Evolutionary conservation across 345 rosid species (phyloP), one percentile per base, ranked within the genome.

Genomic region (Lepidium didymum): DNA sequence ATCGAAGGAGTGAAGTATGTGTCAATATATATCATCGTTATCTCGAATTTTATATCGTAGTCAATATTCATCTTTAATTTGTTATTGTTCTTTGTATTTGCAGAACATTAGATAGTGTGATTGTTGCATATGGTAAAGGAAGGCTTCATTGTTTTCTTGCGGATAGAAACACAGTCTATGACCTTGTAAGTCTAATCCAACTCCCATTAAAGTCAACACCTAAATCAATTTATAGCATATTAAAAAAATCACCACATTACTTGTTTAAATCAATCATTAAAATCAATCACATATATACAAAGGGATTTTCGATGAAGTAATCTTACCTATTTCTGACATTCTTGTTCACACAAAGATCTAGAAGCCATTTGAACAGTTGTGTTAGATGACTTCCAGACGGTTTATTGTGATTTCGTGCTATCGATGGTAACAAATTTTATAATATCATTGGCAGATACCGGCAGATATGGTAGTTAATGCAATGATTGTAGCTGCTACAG

Each of bases 1-100:
- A 81, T 80, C 61, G 95, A 90, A 82, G 95, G 97, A 7, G 37
- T 81, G 25, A 87, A 93, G 96, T 84, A 45, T 49, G 35, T 35
- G 11, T 31, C 46, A 7, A 10, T 36, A 53, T 35, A 52, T 62
- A 62, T 11, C 25, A 13, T 5, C 5, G 14, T 10, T 54, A 15
- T 16, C 19, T 35, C 44, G 19, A 57, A 2, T 13, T 38, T 13
- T 4, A 4, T 19, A 3, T 19, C 11, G 16, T 56, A 13, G 43
- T 29, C 52, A 19, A 40, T 11, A 43, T 44, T 59, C 7, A 52
- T 59, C 18, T 37, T 56, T 6, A 23, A 19, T 23, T 34, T 13
- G 1, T 9, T 45, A 2, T 46, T 23, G 0, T 15, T 50, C 0
- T 7, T 9, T 37, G 59, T 7, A 8, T 14, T 14, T 74, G 64